These are phyloP conservation scores for Coniella lustricola DNA, from an alignment of 2,329 filamentous ascomycete genomes.

Conservation along the genomic window DNA sequence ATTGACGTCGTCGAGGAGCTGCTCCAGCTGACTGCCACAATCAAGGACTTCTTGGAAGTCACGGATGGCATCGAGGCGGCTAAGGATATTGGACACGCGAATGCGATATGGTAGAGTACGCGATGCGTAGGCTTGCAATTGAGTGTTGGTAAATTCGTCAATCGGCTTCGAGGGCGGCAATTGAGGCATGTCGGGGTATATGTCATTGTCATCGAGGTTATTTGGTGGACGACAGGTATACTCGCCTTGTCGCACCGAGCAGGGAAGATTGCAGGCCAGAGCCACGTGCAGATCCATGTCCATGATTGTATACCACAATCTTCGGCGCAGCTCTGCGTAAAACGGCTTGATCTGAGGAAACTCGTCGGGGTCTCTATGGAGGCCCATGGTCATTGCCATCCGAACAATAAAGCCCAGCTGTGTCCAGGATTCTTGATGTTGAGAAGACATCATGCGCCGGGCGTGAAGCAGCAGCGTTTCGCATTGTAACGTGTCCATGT, in stretches of 20 bases:
- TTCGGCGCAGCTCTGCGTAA: conserved; percentile 45
- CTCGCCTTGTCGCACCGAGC: conserved; percentile 44
- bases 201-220: conserved; percentile 46
- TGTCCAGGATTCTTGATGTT: conserved; percentile 45
- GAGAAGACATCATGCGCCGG: conserved; percentile 40
- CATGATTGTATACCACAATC: conserved; percentile 49
- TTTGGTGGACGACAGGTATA: conserved; percentile 46
- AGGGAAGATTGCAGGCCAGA: conserved; percentile 44
- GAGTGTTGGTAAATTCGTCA: conserved; percentile 45
- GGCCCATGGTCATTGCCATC: conserved; percentile 53
- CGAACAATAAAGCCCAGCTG: conserved; percentile 49
- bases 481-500: conserved; percentile 46
- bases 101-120: conserved; percentile 43
- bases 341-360: conserved; percentile 44
- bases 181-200: conserved; percentile 40
- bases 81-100: conserved; percentile 42
- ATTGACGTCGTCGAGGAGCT: conserved; percentile 47
- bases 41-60: conserved; percentile 48
- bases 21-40: conserved; percentile 45
- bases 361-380: conserved; percentile 50
- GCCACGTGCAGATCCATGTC: conserved; percentile 51
- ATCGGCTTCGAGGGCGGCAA: conserved; percentile 43
- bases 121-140: conserved; percentile 47
- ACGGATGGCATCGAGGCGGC: conserved; percentile 43
- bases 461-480: conserved; percentile 48